phyloP scores from a whole-genome alignment of 768 basidiomycete genomes.

The Fomitopsis pulvina region DNA sequence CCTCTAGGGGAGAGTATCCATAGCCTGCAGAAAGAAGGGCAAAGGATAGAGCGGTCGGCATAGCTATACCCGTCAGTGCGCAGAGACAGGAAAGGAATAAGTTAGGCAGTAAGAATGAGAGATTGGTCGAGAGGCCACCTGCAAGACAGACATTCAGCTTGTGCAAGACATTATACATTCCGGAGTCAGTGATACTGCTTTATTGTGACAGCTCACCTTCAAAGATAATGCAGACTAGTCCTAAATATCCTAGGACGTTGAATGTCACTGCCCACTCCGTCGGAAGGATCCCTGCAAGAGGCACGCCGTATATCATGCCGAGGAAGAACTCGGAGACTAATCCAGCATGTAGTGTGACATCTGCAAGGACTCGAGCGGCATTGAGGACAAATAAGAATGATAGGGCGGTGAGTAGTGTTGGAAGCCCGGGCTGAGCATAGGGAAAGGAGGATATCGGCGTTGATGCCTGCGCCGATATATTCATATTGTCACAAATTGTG shows the following conservation, averaged over 20 bases:
- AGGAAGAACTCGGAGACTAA: constrained; percentile 47
- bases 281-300: constrained; percentile 39
- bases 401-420: constrained; percentile 37
- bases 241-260: constrained; percentile 38
- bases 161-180: constrained; percentile 30
- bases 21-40: constrained; percentile 36
- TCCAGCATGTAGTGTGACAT: constrained; percentile 36
- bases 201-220: constrained; percentile 13
- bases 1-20: constrained; percentile 35
- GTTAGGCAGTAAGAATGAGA: constrained; percentile 37
- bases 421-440: constrained; percentile 14
- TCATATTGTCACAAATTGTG: no score
- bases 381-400: constrained; percentile 53
- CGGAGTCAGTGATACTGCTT: neutral
- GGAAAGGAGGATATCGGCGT: constrained; percentile 5
- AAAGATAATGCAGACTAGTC: constrained; percentile 24
- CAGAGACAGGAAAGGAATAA: constrained; percentile 41
- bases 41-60: constrained; percentile 45
- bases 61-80: constrained; percentile 44
- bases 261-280: constrained; percentile 36
- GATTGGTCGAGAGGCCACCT: constrained; percentile 51
- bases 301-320: constrained; percentile 50
- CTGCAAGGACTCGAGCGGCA: constrained; percentile 35
- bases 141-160: constrained; percentile 31
- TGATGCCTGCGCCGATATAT: neutral